Percentiles rank a stretch among this genome's conserved stretches.
Conservation (phyloP, 108 stramenopile species). For the Skeletonema costatum region DNA sequence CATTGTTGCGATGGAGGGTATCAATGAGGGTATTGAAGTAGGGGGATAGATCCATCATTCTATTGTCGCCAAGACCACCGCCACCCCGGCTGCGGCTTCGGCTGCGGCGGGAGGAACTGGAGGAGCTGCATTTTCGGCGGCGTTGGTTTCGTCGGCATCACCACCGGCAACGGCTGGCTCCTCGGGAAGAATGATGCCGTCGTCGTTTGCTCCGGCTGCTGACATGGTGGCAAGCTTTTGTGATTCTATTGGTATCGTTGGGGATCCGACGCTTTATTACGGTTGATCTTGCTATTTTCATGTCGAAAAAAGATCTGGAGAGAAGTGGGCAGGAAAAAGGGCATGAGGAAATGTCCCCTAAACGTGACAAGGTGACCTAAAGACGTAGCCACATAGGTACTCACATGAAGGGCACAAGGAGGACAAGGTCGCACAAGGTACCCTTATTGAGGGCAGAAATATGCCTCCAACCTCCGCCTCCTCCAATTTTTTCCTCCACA, state of each 20-base stretch:
- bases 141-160: not conserved
- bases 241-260: not conserved
- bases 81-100: not conserved
- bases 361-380: too few relatives aligned
- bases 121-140: not conserved
- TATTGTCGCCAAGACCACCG: not conserved
- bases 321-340: too few relatives aligned
- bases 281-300: too few relatives aligned
- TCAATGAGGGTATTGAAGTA: constrained; percentile 2
- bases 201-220: not conserved
- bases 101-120: not conserved
- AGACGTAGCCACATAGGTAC: too few relatives aligned
- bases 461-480: not conserved
- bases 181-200: not conserved
- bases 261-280: too few relatives aligned
- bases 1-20: not conserved
- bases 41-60: not conserved
- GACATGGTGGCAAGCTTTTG: not conserved
- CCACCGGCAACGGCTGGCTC: not conserved
- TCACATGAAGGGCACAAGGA: too few relatives aligned
- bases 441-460: too few relatives aligned
- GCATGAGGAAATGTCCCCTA: too few relatives aligned
- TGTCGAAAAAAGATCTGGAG: too few relatives aligned
- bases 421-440: too few relatives aligned
- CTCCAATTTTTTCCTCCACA: not conserved